A percentile compares a stretch with the other conserved stretches of the same genome.
Evolutionary conservation across 148 eudicot species (phyloP).

Genomic region (Rhododendron simsii): DNA sequence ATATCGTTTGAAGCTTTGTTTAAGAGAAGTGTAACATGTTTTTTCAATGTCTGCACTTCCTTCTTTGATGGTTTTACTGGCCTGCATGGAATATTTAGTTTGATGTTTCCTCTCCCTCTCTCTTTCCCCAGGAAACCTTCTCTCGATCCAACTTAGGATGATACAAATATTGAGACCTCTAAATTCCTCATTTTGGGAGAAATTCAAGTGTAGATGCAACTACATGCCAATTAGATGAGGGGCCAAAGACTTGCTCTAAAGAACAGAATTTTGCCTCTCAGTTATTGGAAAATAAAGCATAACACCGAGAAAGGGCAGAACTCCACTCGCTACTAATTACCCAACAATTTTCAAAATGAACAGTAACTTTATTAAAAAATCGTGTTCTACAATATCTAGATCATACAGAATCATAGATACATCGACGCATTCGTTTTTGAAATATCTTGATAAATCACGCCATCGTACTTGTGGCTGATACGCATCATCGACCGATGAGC

Average conservation of each 20-base stretch:
- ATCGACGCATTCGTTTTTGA: neutral
- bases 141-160: neutral
- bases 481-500: neutral
- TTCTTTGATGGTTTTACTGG: neutral
- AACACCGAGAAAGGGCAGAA: neutral
- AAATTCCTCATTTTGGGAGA: neutral
- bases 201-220: neutral
- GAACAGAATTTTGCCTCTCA: neutral
- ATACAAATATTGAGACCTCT: neutral
- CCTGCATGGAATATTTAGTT: neutral
- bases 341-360: neutral
- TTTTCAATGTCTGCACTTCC: neutral
- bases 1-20: neutral
- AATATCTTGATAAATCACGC: neutral
- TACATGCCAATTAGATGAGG: neutral
- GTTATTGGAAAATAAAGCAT: neutral
- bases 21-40: neutral
- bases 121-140: neutral
- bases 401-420: neutral
- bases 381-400: neutral
- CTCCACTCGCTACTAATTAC: neutral
- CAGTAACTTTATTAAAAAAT: neutral
- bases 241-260: neutral
- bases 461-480: neutral
- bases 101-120: neutral